Percentiles rank a stretch among this genome's conserved stretches.
These are phyloP conservation scores for Fraxinus paxiana DNA, from an alignment of 305 asterid genomes.

Conservation along the genomic window DNA sequence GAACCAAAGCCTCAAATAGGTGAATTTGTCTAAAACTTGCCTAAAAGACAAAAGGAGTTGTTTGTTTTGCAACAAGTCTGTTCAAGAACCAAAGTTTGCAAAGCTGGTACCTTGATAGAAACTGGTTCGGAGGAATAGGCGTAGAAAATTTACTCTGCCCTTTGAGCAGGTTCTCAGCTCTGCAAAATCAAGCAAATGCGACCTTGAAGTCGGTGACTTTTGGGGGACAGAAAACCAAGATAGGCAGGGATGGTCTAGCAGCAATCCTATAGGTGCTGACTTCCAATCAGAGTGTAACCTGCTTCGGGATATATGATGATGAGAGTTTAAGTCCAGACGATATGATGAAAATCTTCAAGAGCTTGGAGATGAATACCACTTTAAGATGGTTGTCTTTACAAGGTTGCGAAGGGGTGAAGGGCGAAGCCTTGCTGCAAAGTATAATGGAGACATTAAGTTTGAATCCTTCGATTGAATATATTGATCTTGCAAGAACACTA, in stretches of 20 bases:
- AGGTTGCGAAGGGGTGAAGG: constrained; percentile 79
- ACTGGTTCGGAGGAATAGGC: constrained; percentile 57
- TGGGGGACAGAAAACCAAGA: constrained; percentile 63
- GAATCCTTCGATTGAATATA: constrained; percentile 83
- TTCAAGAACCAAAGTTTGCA: constrained; percentile 66
- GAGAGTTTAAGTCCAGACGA: constrained; percentile 53
- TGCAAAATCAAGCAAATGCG: constrained; percentile 71
- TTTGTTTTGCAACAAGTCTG: constrained; percentile 74
- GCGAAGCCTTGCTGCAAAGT: constrained; percentile 50
- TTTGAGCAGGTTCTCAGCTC: constrained; percentile 59
- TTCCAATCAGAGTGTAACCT: constrained; percentile 49
- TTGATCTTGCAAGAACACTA: constrained; percentile 67
- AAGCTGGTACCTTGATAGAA: constrained; percentile 55
- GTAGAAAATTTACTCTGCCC: constrained; percentile 82
- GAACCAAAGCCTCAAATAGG: constrained; percentile 57
- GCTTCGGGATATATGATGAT: constrained; percentile 59
- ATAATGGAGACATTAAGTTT: constrained; percentile 60
- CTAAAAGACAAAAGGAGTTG: constrained; percentile 65
- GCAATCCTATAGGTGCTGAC: constrained; percentile 62
- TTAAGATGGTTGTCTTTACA: constrained; percentile 52
- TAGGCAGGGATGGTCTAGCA: constrained; percentile 63
- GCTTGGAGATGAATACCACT: constrained; percentile 61
- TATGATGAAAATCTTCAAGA: constrained; percentile 52
- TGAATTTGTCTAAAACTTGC: constrained; percentile 51
- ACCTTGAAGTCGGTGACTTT: constrained; percentile 49